Conservation (phyloP, 2,329 filamentous ascomycete species). For the Colletotrichum melonis region DNA sequence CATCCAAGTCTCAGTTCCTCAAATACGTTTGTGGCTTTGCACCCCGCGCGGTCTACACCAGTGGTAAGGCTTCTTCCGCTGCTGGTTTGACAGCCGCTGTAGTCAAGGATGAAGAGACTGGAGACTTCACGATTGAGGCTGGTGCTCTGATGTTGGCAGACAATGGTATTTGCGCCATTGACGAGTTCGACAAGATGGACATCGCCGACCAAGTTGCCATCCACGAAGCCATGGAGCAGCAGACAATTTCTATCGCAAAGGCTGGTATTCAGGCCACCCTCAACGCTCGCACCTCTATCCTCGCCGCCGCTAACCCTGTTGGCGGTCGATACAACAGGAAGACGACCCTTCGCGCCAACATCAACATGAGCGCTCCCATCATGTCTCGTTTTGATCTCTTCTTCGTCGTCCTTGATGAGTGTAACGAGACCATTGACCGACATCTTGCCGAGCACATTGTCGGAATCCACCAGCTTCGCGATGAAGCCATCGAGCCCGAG, state of each 20-base stretch:
- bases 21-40: slow-evolving; percentile 98
- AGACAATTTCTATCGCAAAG: slow-evolving; percentile 99
- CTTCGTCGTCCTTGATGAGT: slow-evolving; percentile 97
- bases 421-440: slow-evolving; percentile 90
- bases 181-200: slow-evolving; percentile 99
- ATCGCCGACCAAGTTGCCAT: slow-evolving; percentile 97
- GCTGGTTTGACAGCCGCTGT: slow-evolving; percentile 97
- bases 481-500: slow-evolving; percentile 90
- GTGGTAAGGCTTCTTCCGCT: slow-evolving; percentile 95
- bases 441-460: slow-evolving; percentile 96
- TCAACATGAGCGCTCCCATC: slow-evolving; percentile 99
- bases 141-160: slow-evolving; percentile 97
- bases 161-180: slow-evolving; percentile 97
- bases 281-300: slow-evolving; percentile 93
- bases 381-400: slow-evolving; percentile 99
- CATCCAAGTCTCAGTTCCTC: slow-evolving; percentile 96
- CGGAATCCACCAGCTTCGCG: slow-evolving; percentile 89
- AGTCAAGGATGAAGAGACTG: slow-evolving; percentile 97
- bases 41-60: slow-evolving; percentile 97
- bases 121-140: slow-evolving; percentile 98
- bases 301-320: slow-evolving; percentile 95
- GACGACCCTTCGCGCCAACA: slow-evolving; percentile 90
- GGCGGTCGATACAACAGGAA: slow-evolving; percentile 98
- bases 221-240: slow-evolving; percentile 99
- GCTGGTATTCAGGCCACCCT: slow-evolving; percentile 97